phyloP scores from a whole-genome alignment of 495 filamentous ascomycete species.

The Aspergillus cristatus region DNA sequence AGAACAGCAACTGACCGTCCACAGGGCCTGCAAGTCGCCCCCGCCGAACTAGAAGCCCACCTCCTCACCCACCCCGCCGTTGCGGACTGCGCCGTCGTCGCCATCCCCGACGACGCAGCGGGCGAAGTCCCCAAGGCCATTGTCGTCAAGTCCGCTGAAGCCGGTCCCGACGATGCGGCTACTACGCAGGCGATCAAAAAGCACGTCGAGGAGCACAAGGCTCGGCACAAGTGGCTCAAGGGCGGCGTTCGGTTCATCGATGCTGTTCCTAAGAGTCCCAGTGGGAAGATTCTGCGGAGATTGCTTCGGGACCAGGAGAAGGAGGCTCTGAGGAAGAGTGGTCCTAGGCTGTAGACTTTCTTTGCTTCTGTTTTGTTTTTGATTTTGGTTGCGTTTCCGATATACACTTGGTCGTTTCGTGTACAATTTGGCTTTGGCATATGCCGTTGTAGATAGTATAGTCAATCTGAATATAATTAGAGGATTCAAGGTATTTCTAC shows the following conservation, averaged over 20 bases:
- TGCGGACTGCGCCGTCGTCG: constrained; percentile 77
- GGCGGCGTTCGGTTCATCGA: constrained; percentile 74
- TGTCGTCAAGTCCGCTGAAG: constrained; percentile 61
- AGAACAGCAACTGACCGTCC: neutral
- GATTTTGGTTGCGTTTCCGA: constrained; percentile 1
- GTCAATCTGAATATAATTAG: too few species aligned
- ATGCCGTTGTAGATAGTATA: too few species aligned
- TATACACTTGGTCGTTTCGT: neutral
- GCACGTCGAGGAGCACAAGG: constrained; percentile 75
- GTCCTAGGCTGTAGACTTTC: constrained; percentile 42
- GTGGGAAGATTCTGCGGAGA: constrained; percentile 83
- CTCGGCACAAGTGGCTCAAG: constrained; percentile 81
- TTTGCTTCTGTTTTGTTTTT: neutral
- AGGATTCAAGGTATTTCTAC: too few species aligned
- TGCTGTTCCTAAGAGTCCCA: constrained; percentile 77
- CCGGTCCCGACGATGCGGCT: constrained; percentile 49
- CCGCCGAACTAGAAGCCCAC: constrained; percentile 84
- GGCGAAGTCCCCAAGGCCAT: constrained; percentile 86
- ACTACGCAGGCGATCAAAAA: constrained; percentile 56
- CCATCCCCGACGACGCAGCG: constrained; percentile 60
- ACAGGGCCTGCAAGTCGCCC: constrained; percentile 83
- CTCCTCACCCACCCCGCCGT: constrained; percentile 74
- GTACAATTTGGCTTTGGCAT: too few species aligned
- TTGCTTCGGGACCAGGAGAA: constrained; percentile 73
- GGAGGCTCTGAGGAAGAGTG: constrained; percentile 53